Evolutionary conservation across 2,329 filamentous ascomycete genomes (phyloP), one percentile per base, ranked within the genome.

Genomic region (Metarhizium rileyi): DNA sequence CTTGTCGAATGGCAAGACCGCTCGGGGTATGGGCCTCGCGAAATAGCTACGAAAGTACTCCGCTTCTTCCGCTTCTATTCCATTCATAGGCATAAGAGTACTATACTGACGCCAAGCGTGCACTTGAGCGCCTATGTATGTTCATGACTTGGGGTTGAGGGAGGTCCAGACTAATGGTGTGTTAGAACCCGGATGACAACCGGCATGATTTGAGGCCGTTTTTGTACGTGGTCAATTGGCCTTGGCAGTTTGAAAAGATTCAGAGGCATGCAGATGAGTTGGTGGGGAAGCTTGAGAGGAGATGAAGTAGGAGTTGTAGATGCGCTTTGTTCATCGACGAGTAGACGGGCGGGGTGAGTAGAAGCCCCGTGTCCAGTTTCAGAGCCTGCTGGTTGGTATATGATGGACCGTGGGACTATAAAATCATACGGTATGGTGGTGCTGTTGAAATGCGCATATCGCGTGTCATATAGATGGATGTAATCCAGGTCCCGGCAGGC

Each of bases 31-130:
- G 57, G 56, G 10, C 65, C 65, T 1, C 50, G 58, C 3, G 52
- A 67, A 56, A 70, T 75, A 64, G 62, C 69, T 42, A 61, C 68
- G 55, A 75, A 70, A 63, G 71, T 70, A 12, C 61, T 63, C 48
- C 60, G 63, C 7, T 73, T 73, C 58, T 72, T 65, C 56, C 60
- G 61, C 26, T 77, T 73, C 56, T 80, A 83, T 38, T 50, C 75
- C 0, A 78, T 84, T 55, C 85, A 85, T 58, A 66, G 82, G 9
- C 81, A 85, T 62, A 86, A 86, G 65, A 74, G 76, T 63, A 82
- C 78, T 1, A 73, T 77, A 8, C 63, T 81, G 46, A 83, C 80
- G 1, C 80, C 80, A 0, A 71, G 70, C 25, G 70, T 79, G 46
- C 78, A 81, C 54, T 52, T 66, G 7, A 63, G 43, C 18, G 28